Base-by-base conservation (phyloP, 148 eudicot species). In the Rhododendron ferrugineum region DNA sequence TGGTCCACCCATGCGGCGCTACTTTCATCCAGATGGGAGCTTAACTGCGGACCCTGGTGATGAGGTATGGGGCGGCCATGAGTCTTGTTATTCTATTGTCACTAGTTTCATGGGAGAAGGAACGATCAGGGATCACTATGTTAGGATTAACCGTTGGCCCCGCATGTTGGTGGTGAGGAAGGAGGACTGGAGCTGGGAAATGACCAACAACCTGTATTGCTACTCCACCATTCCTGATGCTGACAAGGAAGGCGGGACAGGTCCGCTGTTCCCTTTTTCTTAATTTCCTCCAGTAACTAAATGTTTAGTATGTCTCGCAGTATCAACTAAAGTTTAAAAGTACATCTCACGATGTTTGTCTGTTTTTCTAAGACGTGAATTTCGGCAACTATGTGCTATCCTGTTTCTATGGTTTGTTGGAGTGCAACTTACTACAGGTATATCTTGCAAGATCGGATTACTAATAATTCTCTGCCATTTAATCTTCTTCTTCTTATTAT, bases 31-130 rank as follows among this genome's bases (percentile, higher is more conserved):
- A 26, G 99, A 96, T 84, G 99, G 99, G 60, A 95, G 93, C 86
- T 87, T 88, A 62, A 93, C 94, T 40, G 98, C 98, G 10, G 99
- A 95, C 54, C 89, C 91, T 0, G 94, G 85, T 44, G 99, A 96
- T 87, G 83, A 79, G 82, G 95, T 94, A 37, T 96, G 98, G 98
- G 98, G 99, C 11, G 99, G 99, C 47, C 98, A 96, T 36, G 99
- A 93, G 88, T 88, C 94, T 36, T 86, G 92, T 60, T 96, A 93
- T 83, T 89, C 93, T 14, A 80, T 93, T 1, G 94, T 96, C 36
- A 93, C 97, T 28, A 87, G 95, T 46, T 46, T 90, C 30, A 42
- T 87, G 49, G 90, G 70, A 15, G 89, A 90, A 30, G 92, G 94
- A 54, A 88, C 85, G 62, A 91, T 96, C 37, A 87, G 98, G 83